Conservation (phyloP, 345 rosid genomes). For the Angophora floribunda region DNA sequence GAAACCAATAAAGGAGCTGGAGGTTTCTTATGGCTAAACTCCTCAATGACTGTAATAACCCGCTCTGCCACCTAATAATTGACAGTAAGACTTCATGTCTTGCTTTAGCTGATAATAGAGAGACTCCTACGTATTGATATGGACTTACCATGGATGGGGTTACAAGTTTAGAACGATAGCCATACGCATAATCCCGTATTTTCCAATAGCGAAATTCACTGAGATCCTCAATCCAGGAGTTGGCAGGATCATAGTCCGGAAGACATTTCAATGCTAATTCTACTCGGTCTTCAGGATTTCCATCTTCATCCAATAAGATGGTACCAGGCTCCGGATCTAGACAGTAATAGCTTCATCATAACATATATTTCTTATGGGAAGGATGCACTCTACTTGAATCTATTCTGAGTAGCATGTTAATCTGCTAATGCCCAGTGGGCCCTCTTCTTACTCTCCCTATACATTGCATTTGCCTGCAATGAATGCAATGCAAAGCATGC, state of each 20-base stretch:
- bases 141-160: conserved; percentile 59
- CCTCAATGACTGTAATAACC: conserved; percentile 44
- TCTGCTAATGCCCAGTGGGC: neutral
- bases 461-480: neutral
- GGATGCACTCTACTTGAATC: neutral
- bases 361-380: neutral
- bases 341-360: neutral
- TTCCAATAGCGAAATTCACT: conserved; percentile 61
- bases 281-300: conserved; percentile 53
- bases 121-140: neutral
- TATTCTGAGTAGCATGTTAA: neutral
- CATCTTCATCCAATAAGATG: conserved; percentile 40
- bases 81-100: neutral
- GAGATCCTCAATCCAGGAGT: conserved; percentile 17
- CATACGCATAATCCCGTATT: conserved; percentile 81
- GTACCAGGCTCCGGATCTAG: conserved; percentile 54
- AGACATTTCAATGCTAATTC: conserved; percentile 66
- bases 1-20: conserved; percentile 54
- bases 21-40: conserved; percentile 42
- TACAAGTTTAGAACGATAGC: conserved; percentile 62
- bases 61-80: conserved; percentile 54
- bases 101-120: neutral
- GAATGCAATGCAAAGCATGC: neutral
- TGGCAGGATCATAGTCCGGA: conserved; percentile 50
- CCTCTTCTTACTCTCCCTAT: neutral